Evolutionary conservation across 768 basidiomycete species (phyloP).

Genomic region (Cubamyces lactineus): DNA sequence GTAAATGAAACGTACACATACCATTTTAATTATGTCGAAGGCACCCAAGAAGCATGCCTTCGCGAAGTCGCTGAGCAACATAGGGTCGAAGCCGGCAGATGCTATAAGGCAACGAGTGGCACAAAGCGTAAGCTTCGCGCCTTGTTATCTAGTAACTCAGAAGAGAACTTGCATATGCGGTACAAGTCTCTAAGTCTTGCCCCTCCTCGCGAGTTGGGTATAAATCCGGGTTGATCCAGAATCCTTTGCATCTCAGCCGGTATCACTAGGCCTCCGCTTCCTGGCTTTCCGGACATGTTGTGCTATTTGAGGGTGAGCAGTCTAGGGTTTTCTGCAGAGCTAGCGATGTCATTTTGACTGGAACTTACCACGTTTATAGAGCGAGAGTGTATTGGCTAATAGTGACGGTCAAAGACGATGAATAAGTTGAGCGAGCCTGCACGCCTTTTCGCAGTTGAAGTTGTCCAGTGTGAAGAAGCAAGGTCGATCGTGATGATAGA

Average conservation of each 20-base stretch:
- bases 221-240: constrained; percentile 6
- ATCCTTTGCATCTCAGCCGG: constrained; percentile 11
- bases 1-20: not conserved
- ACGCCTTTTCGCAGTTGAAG: too few species aligned
- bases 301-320: too few species aligned
- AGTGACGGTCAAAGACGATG: too few species aligned
- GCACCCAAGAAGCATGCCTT: constrained; percentile 17
- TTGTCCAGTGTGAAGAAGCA: too few species aligned
- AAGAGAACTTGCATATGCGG: not conserved
- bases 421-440: too few species aligned
- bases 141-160: not conserved
- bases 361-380: too few species aligned
- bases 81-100: not conserved
- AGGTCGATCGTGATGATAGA: too few species aligned
- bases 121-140: not conserved
- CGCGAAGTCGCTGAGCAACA: constrained; percentile 18
- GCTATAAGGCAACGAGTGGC: constrained; percentile 3
- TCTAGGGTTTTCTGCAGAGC: too few species aligned
- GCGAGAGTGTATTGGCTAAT: too few species aligned
- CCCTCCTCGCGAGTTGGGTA: constrained; percentile 2
- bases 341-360: too few species aligned
- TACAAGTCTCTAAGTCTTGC: constrained; percentile 15
- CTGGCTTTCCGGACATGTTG: not conserved
- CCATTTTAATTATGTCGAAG: constrained; percentile 1
- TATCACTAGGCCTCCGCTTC: constrained; percentile 18